Evolutionary conservation across 257 asterid genomes (phyloP).

Genomic region (Hygrophila difformis): DNA sequence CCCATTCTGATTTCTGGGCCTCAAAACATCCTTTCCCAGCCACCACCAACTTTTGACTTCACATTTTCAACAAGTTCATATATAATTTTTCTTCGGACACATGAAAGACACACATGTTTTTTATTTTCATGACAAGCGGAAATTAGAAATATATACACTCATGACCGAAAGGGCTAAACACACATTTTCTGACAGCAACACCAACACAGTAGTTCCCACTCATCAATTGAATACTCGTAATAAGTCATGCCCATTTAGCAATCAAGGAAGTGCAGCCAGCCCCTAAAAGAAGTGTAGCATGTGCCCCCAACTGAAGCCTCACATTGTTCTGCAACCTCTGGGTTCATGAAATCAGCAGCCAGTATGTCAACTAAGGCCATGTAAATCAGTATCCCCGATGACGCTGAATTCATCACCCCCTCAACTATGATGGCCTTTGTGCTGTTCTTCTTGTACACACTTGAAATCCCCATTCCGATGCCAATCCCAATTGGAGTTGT

Average conservation of each 20-base stretch:
- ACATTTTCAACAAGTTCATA: too few relatives aligned
- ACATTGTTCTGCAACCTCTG: conserved; percentile 32
- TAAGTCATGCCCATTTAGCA: conserved; percentile 45
- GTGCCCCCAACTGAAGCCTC: conserved; percentile 36
- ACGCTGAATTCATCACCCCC: conserved; percentile 39
- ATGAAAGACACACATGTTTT: too few relatives aligned
- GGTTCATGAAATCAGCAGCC: conserved; percentile 50
- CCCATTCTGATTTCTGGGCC: too few relatives aligned
- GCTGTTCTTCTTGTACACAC: conserved; percentile 26
- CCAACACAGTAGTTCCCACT: too few relatives aligned
- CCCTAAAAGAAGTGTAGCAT: conserved; percentile 40
- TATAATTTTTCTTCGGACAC: too few relatives aligned
- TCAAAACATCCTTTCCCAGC: too few relatives aligned
- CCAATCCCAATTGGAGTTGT: conserved; percentile 48
- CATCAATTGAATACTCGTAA: too few relatives aligned
- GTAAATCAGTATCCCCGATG: conserved; percentile 49
- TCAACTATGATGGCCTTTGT: conserved; percentile 22
- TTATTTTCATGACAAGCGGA: too few relatives aligned
- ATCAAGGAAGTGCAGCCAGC: conserved; percentile 49
- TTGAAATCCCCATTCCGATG: conserved; percentile 36
- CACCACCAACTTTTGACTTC: too few relatives aligned
- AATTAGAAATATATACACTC: too few relatives aligned
- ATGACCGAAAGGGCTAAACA: too few relatives aligned
- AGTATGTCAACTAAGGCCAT: conserved; percentile 54
- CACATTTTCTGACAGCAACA: too few relatives aligned